Base-by-base conservation (phyloP, 1,139 yeast species). In the Yamadazyma conglobata region DNA sequence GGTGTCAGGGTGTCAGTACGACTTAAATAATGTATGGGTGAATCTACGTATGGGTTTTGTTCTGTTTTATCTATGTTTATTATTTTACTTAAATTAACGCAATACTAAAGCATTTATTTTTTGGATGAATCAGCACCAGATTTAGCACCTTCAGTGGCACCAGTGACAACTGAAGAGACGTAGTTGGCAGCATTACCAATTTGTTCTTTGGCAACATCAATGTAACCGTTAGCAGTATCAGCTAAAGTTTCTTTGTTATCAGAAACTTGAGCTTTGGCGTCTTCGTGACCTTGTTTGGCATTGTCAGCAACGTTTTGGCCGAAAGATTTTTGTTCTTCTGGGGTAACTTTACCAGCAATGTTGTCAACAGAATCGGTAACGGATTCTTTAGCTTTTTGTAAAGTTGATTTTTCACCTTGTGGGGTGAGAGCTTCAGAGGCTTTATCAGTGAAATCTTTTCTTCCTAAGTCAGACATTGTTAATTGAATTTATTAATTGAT, bases 401-500 rank as follows among this genome's bases (percentile, higher is more conserved):
- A 58, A 47, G 69, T 62, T 28, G 79, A 46, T 70, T 87, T 87
- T 56, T 83, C 71, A 34, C 76, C 61, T 42, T 86, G 80, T 53
- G 96, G 95, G 47, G 76, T 84, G 33, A 83, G 41, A 29, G 73
- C 53, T 70, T 85, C 94, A 35, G 67, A 33, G 43, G 74, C 62
- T 64, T 86, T 85, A 57, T 79, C 82, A 46, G 80, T 48, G 52
- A 87, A 70, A 54, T 70, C 63, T 63, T 85, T 85, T 81, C 94
- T 83, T 47, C 85, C 86, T 40, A 72, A 56, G 75, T 81, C 88
- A 50, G 87, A 76, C 88, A 81, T 81, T 44, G 24, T 42, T 22
- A 27, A 24, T 23, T 23, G 10, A 17, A 15, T 12, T 10, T 28
- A 14, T 10, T 23, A 23, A 14, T 13, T 3, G 5, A 10, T 11